Conservation (phyloP, 768 basidiomycete species). For the Termitomyces sp. region DNA sequence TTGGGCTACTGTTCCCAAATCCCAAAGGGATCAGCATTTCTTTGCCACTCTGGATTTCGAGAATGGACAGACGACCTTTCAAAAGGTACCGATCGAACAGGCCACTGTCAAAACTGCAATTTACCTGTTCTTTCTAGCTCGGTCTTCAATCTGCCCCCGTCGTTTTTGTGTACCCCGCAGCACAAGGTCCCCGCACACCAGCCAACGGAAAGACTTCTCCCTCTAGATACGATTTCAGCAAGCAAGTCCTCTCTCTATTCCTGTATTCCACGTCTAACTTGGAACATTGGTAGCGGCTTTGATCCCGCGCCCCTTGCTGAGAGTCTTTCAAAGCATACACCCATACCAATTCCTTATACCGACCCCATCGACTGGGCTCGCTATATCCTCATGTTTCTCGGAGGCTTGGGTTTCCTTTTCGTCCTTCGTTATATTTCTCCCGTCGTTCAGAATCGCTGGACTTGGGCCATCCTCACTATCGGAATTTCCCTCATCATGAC, state of each 20-base stretch:
- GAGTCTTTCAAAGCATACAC: conserved; percentile 69
- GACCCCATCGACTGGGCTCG: conserved; percentile 72
- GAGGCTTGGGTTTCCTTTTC: conserved; percentile 39
- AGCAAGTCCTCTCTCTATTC: conserved; percentile 34
- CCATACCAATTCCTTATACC: conserved; percentile 75
- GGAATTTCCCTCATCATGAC: conserved; percentile 76
- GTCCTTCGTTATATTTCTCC: conserved; percentile 57
- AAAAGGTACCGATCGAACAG: conserved; percentile 47
- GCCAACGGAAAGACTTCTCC: conserved; percentile 50
- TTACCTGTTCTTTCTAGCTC: conserved; percentile 43
- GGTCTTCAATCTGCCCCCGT: conserved; percentile 81
- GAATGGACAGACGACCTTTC: conserved; percentile 68
- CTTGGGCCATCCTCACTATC: conserved; percentile 62
- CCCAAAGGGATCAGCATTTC: conserved; percentile 78
- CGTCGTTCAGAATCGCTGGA: conserved; percentile 66
- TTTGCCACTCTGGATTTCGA: conserved; percentile 91
- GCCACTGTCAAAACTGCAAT: neutral
- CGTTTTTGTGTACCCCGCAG: conserved; percentile 68
- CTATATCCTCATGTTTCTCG: conserved; percentile 39
- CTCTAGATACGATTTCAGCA: conserved; percentile 71
- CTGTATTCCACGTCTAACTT: neutral
- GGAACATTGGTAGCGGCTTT: conserved; percentile 58
- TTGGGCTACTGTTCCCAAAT: conserved; percentile 61
- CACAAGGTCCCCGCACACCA: conserved; percentile 63
- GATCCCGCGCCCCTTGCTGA: conserved; percentile 72